Evolutionary conservation across 2,329 filamentous ascomycete species (phyloP).

Genomic region (Bipolaris zeicola): DNA sequence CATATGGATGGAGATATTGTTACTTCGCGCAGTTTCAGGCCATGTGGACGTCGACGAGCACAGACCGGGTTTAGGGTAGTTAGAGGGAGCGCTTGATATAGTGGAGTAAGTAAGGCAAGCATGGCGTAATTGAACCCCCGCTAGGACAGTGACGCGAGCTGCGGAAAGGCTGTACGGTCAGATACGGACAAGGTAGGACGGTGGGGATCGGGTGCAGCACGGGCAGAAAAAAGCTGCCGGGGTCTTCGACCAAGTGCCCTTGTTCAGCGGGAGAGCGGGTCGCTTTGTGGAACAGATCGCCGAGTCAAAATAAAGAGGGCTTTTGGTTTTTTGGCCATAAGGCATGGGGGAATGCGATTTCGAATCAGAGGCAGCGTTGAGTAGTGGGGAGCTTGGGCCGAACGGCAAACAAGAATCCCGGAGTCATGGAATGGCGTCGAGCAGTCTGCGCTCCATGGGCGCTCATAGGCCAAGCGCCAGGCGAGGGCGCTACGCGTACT

Average conservation of each 20-base stretch:
- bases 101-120: conserved; percentile 16
- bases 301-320: conserved; percentile 18
- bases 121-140: conserved; percentile 42
- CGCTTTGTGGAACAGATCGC: conserved; percentile 45
- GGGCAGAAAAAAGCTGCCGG: conserved; percentile 26
- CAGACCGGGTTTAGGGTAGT: conserved; percentile 4
- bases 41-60: conserved; percentile 9
- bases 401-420: conserved; percentile 27
- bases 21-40: conserved; percentile 11
- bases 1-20: conserved; percentile 1
- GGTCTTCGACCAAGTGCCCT: conserved; percentile 29
- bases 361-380: conserved; percentile 15
- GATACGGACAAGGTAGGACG: conserved; percentile 42
- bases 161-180: conserved; percentile 38
- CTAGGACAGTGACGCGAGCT: conserved; percentile 39
- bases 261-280: conserved; percentile 40
- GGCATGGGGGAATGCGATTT: conserved; percentile 12
- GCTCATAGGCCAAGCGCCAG: conserved; percentile 14
- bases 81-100: conserved; percentile 14
- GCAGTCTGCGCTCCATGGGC: conserved; percentile 15
- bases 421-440: conserved; percentile 28
- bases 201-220: conserved; percentile 43
- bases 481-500: conserved; percentile 15
- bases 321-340: conserved; percentile 27
- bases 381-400: conserved; percentile 28